Evolutionary conservation across 768 basidiomycete genomes (phyloP), one percentile per base, ranked within the genome.

Genomic region (Podaxis sp.): DNA sequence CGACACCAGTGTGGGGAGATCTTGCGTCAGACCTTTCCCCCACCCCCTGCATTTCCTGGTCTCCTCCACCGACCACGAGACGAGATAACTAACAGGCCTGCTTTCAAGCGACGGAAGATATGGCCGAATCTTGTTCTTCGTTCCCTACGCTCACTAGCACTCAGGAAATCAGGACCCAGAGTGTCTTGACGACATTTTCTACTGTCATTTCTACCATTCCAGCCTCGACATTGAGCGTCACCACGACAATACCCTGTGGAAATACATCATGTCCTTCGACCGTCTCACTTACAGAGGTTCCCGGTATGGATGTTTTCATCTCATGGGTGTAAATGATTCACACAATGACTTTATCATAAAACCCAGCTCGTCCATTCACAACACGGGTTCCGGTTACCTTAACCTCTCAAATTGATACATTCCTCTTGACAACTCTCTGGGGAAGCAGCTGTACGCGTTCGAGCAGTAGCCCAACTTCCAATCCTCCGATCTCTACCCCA

Each of bases 71-170:
- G 33, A 33, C 33, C 33, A 33, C 33, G 33, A 33, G 33, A 12
- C 19, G 22, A 51, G 26, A 22, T 24, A 11, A 28, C 22, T 12
- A 5, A 22, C 22, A 11, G 49, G 26, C 49, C 42, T 19, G 9
- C 13, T 17, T 38, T 40, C 19, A 11, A 49, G 42, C 28, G 30
- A 11, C n/a, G 33, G n/a, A 12, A 54, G 63, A 28, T 28, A 75
- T 75, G 74, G 67, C 75, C 12, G 74, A 75, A 70, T 70, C 81
- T 59, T 85, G 83, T 66, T 70, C 70, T 40, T 70, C 80, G 22
- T 71, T 74, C 56, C 77, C 83, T 52, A 83, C 81, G 6, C 72
- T 72, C 66, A 83, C 82, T 5, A 70, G 71, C 51, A 82, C 78
- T 63, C 73, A 71, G 51, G 69, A 75, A 4, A 36, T 80, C 66